Percentiles rank a stretch among this genome's conserved stretches.
phyloP scores from a whole-genome alignment of 2,329 filamentous ascomycete genomes.

The Coleophoma eucalyptorum region DNA sequence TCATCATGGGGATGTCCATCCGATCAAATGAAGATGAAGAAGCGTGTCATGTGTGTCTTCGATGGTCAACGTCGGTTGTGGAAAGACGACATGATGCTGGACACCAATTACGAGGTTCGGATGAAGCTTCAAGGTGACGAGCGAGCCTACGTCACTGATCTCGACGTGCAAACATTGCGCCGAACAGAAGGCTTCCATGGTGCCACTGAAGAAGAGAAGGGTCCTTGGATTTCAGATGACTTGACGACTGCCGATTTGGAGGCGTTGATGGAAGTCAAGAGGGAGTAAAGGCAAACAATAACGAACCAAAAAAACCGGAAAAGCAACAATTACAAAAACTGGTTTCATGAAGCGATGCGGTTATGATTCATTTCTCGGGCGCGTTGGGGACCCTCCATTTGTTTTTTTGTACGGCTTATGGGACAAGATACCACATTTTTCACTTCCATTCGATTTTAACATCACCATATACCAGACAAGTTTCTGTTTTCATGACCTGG shows the following conservation, averaged over 20 bases:
- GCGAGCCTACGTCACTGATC: slow-evolving; percentile 74
- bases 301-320: not conserved
- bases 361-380: slow-evolving; percentile 8
- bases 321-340: not conserved
- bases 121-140: slow-evolving; percentile 68
- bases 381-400: slow-evolving; percentile 2
- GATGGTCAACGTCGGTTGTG: slow-evolving; percentile 83
- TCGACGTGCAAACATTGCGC: slow-evolving; percentile 86
- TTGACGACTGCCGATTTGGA: slow-evolving; percentile 57
- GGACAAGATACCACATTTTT: slow-evolving; percentile 1
- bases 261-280: slow-evolving; percentile 50
- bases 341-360: not conserved
- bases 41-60: slow-evolving; percentile 90
- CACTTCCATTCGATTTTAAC: too few relatives aligned
- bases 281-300: slow-evolving; percentile 1
- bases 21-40: slow-evolving; percentile 97
- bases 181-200: slow-evolving; percentile 80
- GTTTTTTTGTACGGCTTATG: not conserved
- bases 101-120: slow-evolving; percentile 90
- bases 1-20: slow-evolving; percentile 89
- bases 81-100: slow-evolving; percentile 99
- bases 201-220: slow-evolving; percentile 83
- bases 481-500: too few relatives aligned
- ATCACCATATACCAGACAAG: too few relatives aligned
- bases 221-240: slow-evolving; percentile 75